phyloP scores from a whole-genome alignment of 306 rosid genomes.

The Cicer cuneatum region DNA sequence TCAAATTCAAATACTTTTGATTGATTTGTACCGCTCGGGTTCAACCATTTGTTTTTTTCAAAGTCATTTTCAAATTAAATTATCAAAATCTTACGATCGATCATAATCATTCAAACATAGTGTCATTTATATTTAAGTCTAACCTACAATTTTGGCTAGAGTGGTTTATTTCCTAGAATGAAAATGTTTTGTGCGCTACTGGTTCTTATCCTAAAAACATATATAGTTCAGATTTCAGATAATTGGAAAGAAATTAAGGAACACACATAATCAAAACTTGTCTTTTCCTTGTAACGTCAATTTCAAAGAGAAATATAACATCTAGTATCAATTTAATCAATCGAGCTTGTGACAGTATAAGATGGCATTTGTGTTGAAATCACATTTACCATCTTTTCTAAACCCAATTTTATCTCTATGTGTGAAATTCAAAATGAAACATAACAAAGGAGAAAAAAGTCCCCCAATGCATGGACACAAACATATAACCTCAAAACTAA shows the following conservation, averaged over 20 bases:
- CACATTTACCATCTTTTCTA: constrained; percentile 42
- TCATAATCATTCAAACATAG: no score
- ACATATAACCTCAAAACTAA: constrained; percentile 39
- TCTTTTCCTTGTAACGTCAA: constrained; percentile 35
- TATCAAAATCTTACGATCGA: no score
- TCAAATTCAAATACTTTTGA: no score
- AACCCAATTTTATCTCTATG: constrained; percentile 34
- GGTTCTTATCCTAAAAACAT: not conserved
- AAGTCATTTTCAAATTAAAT: no score
- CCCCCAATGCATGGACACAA: constrained; percentile 55
- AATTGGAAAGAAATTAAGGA: not conserved
- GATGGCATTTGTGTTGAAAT: constrained; percentile 40
- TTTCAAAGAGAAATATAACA: constrained; percentile 22
- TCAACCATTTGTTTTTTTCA: no score
- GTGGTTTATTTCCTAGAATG: no score
- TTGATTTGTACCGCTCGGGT: no score
- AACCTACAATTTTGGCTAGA: no score
- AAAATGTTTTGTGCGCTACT: no score
- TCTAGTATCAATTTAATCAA: constrained; percentile 31
- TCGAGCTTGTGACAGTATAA: constrained; percentile 6
- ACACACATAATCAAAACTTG: constrained; percentile 22
- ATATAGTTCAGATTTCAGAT: not conserved
- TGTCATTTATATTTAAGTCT: no score
- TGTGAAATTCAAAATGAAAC: constrained; percentile 38
- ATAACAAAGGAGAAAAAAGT: constrained; percentile 32